phyloP scores from a whole-genome alignment of 371 early-diverging fungal species.

The Conidiobolus incongruus region DNA sequence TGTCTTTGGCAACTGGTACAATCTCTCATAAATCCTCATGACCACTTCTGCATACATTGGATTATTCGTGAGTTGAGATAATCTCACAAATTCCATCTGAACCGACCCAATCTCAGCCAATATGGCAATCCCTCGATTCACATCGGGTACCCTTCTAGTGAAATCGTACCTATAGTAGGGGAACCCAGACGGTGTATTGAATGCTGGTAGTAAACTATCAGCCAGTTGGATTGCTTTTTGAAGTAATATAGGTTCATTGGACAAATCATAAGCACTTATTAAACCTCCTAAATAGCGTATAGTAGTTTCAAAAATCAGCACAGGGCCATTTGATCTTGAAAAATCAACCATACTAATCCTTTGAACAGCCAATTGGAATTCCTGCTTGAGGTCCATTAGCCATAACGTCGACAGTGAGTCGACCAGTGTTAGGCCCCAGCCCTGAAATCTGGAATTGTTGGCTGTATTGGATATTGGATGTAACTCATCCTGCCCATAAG shows the following conservation, averaged over 20 bases:
- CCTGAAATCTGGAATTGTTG: slow-evolving; percentile 15
- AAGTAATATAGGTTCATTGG: slow-evolving; percentile 10
- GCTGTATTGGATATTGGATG: neutral
- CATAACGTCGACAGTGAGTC: slow-evolving; percentile 66
- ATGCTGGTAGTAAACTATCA: slow-evolving; percentile 22
- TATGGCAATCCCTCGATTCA: neutral
- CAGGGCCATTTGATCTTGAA: slow-evolving; percentile 13
- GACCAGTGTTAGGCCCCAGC: slow-evolving; percentile 47
- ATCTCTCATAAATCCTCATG: neutral
- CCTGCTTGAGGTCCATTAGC: slow-evolving; percentile 42
- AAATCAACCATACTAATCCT: slow-evolving; percentile 25
- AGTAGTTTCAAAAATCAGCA: slow-evolving; percentile 42
- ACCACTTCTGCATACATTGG: slow-evolving; percentile 29
- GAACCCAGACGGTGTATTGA: slow-evolving; percentile 31
- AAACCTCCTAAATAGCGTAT: slow-evolving; percentile 53
- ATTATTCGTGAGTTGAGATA: slow-evolving; percentile 46
- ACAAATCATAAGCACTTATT: slow-evolving; percentile 27
- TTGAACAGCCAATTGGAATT: slow-evolving; percentile 20
- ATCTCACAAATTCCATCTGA: slow-evolving; percentile 62
- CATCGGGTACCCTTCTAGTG: slow-evolving; percentile 3
- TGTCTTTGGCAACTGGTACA: slow-evolving; percentile 12
- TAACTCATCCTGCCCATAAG: neutral
- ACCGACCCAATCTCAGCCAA: slow-evolving; percentile 74
- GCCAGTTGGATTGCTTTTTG: slow-evolving; percentile 26
- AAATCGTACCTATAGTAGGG: slow-evolving; percentile 17